Percentiles rank a stretch among this genome's conserved stretches.
Conservation (phyloP, 2,329 filamentous ascomycete species). For the Lecanicillium sp. region DNA sequence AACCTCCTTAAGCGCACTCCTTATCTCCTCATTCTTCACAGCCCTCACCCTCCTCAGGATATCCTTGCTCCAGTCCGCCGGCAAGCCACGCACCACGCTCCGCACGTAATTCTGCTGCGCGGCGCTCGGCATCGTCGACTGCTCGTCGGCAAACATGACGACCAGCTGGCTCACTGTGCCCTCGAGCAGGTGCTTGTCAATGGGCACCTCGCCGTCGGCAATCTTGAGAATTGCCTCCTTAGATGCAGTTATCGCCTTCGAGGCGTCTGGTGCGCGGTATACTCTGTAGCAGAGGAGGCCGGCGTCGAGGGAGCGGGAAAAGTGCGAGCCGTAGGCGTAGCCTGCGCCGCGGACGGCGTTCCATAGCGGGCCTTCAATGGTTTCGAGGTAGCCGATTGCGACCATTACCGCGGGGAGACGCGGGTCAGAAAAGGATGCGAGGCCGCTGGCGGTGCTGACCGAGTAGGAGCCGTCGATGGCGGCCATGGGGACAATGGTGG, state of each 20-base stretch:
- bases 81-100: conserved; percentile 68
- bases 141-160: conserved; percentile 76
- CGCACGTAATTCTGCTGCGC: conserved; percentile 78
- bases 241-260: conserved; percentile 74
- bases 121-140: conserved; percentile 74
- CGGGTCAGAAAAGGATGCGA: conserved; percentile 67
- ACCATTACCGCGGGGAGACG: conserved; percentile 78
- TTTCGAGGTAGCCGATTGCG: conserved; percentile 82
- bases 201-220: conserved; percentile 58
- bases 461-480: conserved; percentile 89
- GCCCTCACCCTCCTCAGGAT: conserved; percentile 69
- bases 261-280: conserved; percentile 83
- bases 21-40: conserved; percentile 71
- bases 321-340: conserved; percentile 81
- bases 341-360: conserved; percentile 86
- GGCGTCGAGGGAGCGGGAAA: conserved; percentile 67
- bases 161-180: conserved; percentile 88
- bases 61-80: conserved; percentile 67
- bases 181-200: conserved; percentile 78
- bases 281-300: conserved; percentile 78
- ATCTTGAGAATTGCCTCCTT: conserved; percentile 68
- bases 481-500: conserved; percentile 80
- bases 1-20: conserved; percentile 61
- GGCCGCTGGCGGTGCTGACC: conserved; percentile 64
- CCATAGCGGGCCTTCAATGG: conserved; percentile 92